Conservation (phyloP, 2,329 filamentous ascomycete species). For the Aspergillus sojae region DNA sequence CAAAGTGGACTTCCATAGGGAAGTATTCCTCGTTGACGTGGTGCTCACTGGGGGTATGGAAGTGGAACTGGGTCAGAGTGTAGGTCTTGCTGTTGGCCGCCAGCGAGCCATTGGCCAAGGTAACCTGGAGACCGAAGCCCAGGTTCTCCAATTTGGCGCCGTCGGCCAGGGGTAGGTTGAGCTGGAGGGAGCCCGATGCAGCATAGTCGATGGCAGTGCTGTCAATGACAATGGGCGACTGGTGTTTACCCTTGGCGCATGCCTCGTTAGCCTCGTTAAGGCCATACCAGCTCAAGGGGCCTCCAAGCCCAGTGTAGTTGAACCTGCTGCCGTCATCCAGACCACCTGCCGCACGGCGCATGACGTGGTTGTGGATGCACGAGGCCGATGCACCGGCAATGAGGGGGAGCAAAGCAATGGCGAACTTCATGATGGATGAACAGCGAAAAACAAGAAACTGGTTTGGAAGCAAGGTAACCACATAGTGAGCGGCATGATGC, state of each 20-base stretch:
- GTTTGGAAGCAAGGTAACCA: background rate
- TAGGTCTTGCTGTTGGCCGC: conserved; percentile 45
- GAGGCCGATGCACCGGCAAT: background rate
- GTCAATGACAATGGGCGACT: conserved; percentile 61
- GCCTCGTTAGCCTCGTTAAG: conserved; percentile 47
- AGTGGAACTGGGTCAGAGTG: conserved; percentile 59
- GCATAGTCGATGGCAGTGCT: conserved; percentile 22
- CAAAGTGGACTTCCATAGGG: conserved; percentile 62
- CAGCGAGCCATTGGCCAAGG: conserved; percentile 56
- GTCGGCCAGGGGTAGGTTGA: conserved; percentile 25
- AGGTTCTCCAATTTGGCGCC: conserved; percentile 49
- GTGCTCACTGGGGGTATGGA: conserved; percentile 64
- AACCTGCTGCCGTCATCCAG: background rate
- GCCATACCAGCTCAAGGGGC: conserved; percentile 58
- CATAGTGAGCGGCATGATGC: background rate
- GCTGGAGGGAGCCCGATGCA: conserved; percentile 19
- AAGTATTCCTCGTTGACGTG: conserved; percentile 52
- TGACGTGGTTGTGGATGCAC: background rate
- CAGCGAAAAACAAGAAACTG: background rate
- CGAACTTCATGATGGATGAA: background rate
- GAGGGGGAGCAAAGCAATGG: background rate
- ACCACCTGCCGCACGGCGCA: background rate
- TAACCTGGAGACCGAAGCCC: conserved; percentile 51
- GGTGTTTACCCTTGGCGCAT: conserved; percentile 54
- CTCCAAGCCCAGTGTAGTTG: conserved; percentile 32